Conservation (phyloP, 495 filamentous ascomycete species). For the Copromyces sp. region DNA sequence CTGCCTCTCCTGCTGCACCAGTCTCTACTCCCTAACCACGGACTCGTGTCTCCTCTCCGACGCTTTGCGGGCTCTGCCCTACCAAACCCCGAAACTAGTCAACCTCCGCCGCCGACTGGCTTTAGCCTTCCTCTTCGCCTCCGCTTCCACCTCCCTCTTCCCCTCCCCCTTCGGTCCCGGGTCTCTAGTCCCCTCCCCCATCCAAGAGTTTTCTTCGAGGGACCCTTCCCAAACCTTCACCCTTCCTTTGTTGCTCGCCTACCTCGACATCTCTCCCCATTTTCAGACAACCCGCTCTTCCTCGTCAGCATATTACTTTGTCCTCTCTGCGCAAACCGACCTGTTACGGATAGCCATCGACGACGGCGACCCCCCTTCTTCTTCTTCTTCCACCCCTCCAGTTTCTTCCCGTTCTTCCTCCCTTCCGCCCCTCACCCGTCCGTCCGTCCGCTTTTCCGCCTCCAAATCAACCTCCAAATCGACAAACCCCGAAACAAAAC, state of each 20-base stretch:
- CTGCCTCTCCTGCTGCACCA: constrained; percentile 42
- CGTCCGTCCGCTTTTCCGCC: constrained; percentile 6
- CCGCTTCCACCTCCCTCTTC: not conserved
- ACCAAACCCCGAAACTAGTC: constrained; percentile 46
- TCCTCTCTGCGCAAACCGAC: constrained; percentile 50
- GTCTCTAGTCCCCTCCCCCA: not conserved
- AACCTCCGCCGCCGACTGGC: constrained; percentile 65
- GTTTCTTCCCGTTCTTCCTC: not conserved
- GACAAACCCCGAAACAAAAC: not conserved
- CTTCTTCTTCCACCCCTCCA: too few relatives aligned
- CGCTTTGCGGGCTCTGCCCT: constrained; percentile 44
- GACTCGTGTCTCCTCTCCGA: constrained; percentile 42
- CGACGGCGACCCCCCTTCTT: constrained; percentile 31
- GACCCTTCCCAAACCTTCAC: not conserved
- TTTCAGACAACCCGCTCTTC: not conserved
- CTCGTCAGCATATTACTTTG: constrained; percentile 43
- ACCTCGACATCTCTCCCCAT: not conserved
- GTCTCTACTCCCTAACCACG: constrained; percentile 39
- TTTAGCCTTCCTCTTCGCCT: constrained; percentile 51
- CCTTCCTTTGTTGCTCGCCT: not conserved
- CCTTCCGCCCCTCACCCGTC: constrained; percentile 8
- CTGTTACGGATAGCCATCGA: constrained; percentile 69
- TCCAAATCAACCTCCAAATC: constrained; percentile 26
- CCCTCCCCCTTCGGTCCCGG: not conserved
- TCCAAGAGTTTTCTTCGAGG: not conserved